A percentile compares a stretch with the other conserved stretches of the same genome.
Conservation (phyloP, 1,284 basidiomycete genomes). For the Moniliella sp. region DNA sequence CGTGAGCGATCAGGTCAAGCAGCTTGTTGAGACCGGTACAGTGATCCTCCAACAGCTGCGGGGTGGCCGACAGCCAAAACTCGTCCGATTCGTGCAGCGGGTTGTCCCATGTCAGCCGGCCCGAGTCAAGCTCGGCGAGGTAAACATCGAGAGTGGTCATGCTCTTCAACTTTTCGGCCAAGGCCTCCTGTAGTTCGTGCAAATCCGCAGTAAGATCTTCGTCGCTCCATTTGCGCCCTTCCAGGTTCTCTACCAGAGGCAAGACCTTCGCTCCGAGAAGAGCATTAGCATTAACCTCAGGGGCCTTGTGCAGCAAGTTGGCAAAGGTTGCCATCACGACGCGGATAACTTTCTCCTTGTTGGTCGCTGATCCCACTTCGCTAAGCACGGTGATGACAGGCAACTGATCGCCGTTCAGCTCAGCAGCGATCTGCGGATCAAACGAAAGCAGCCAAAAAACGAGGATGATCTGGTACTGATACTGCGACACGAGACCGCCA, state of each 20-base stretch:
- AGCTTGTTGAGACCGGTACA: slow-evolving; percentile 75
- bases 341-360: slow-evolving; percentile 91
- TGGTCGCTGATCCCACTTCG: slow-evolving; percentile 63
- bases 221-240: slow-evolving; percentile 71
- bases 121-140: slow-evolving; percentile 64
- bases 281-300: slow-evolving; percentile 60
- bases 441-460: slow-evolving; percentile 87
- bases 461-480: slow-evolving; percentile 77
- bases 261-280: slow-evolving; percentile 75
- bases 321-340: slow-evolving; percentile 79
- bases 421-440: slow-evolving; percentile 57
- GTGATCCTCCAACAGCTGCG: slow-evolving; percentile 66
- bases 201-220: slow-evolving; percentile 75
- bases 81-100: slow-evolving; percentile 85
- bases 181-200: slow-evolving; percentile 58
- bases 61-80: slow-evolving; percentile 87
- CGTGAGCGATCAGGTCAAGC: slow-evolving; percentile 40
- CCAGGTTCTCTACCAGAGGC: slow-evolving; percentile 63
- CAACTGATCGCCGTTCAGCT: slow-evolving; percentile 62
- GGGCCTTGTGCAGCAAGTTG: slow-evolving; percentile 68
- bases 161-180: slow-evolving; percentile 59
- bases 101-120: slow-evolving; percentile 66
- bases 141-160: slow-evolving; percentile 92
- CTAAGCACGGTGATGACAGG: slow-evolving; percentile 67
- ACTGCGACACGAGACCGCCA: slow-evolving; percentile 50